Evolutionary conservation across 257 asterid species (phyloP).

Genomic region (Solanum virginianum): DNA sequence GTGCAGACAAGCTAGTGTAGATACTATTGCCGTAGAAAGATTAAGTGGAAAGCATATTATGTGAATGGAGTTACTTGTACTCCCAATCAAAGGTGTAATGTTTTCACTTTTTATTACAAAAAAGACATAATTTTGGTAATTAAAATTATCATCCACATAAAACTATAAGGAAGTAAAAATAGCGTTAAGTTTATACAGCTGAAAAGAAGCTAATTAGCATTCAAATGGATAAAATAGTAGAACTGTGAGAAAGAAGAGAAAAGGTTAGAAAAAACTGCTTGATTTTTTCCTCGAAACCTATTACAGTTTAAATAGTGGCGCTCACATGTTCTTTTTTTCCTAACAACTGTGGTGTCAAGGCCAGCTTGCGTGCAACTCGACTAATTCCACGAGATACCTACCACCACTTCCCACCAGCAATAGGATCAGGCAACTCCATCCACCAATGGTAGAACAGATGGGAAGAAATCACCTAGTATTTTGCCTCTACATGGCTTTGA

Average conservation of each 20-base stretch:
- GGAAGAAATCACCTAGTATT: neutral
- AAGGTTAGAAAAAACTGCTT: neutral
- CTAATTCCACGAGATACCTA: neutral
- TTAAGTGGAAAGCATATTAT: neutral
- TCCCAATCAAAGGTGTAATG: neutral
- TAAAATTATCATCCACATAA: neutral
- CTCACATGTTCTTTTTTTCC: neutral
- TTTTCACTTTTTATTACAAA: neutral
- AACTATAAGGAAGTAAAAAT: neutral
- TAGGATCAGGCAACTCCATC: neutral
- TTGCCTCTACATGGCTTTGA: neutral
- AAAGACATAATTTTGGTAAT: neutral
- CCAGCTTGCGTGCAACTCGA: neutral
- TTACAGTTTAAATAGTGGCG: neutral
- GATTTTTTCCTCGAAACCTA: neutral
- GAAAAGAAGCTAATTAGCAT: neutral
- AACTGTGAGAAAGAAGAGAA: neutral
- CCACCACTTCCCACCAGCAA: neutral
- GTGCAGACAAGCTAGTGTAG: neutral
- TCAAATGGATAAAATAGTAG: neutral
- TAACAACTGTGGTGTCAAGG: neutral
- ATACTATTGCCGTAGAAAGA: neutral
- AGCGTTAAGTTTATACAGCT: neutral
- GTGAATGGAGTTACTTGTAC: neutral
- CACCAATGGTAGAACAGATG: neutral